Evolutionary conservation across 441 rosid genomes (phyloP), one percentile per base, ranked within the genome.

Genomic region (Raphanus hybrid): DNA sequence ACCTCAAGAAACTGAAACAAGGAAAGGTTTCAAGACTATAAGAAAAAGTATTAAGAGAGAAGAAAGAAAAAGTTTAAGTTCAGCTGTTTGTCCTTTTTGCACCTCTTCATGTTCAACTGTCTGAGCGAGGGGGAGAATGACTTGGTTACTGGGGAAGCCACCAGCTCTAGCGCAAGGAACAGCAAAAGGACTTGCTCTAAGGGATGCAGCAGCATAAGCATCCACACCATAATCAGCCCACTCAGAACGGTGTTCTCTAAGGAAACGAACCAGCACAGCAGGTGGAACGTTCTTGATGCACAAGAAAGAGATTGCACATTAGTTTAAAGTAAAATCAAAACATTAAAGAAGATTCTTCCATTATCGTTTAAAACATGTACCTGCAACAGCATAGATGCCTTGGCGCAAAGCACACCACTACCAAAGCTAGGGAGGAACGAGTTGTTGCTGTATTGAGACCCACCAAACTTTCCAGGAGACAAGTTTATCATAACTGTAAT

Each of bases 151-250:
- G 1, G 97, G 97, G 83, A 90, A 89, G 54, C 97, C 96, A 80
- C 93, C 88, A 14, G 94, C 87, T 71, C 96, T 86, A 60, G 86
- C 86, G 8, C 90, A 91, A 8, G 98, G 98, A 75, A 89, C 87
- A 35, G 90, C 87, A 58, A 85, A 94, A 26, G 97, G 91, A 79
- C 85, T 92, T 35, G 95, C 85, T 75, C 90, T 89, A 41, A 94
- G 93, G 41, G 93, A 94, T 14, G 91, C 86, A 9, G 95, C 91
- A 66, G 98, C 89, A 77, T 91, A 93, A 3, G 89, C 85, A 85
- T 93, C 97, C 58, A 93, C 91, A 7, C 93, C 98, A 67, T 90
- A 90, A 84, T 94, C 97, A 60, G 98, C 97, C 98, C 98, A 94
- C 74, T 94, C 97, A 0, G 98, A 92, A 3, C 98, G 97, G 79